Percentiles rank a stretch among this genome's conserved stretches.
These are phyloP conservation scores for Psilocybe azurescens DNA, from an alignment of 768 basidiomycete species.

Conservation along the genomic window DNA sequence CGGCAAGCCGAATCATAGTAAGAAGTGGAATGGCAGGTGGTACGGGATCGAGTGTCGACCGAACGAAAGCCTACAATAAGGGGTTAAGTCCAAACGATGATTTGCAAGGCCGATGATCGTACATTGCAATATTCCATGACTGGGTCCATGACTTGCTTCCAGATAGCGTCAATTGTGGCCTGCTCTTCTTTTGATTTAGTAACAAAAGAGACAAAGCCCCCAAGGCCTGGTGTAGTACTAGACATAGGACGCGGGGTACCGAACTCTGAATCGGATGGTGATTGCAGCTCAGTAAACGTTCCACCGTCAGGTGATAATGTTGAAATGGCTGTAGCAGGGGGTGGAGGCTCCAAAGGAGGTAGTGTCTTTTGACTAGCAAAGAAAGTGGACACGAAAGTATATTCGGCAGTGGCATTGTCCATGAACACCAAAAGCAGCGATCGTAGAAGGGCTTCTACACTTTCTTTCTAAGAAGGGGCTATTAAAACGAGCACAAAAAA, in stretches of 20 bases:
- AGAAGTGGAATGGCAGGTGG: slow-evolving; percentile 81
- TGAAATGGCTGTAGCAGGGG: slow-evolving; percentile 40
- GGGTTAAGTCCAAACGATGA: slow-evolving; percentile 1
- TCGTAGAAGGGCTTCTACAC: slow-evolving; percentile 82
- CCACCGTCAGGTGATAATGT: slow-evolving; percentile 50
- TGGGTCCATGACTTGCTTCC: slow-evolving; percentile 95
- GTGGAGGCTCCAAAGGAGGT: slow-evolving; percentile 39
- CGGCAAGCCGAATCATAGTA: slow-evolving; percentile 91
- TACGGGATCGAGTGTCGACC: slow-evolving; percentile 69
- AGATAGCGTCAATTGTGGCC: slow-evolving; percentile 64
- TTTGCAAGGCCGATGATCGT: neutral
- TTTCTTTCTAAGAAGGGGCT: slow-evolving; percentile 59
- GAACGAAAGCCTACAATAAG: slow-evolving; percentile 63
- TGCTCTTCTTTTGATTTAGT: slow-evolving; percentile 63
- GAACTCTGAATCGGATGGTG: slow-evolving; percentile 56
- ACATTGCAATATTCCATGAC: slow-evolving; percentile 79
- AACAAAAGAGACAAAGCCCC: slow-evolving; percentile 38
- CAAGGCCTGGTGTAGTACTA: slow-evolving; percentile 38
- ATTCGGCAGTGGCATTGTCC: slow-evolving; percentile 95
- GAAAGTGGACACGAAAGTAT: slow-evolving; percentile 85
- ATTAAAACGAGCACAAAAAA: slow-evolving; percentile 7
- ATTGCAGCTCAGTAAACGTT: slow-evolving; percentile 45
- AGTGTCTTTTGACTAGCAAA: slow-evolving; percentile 56
- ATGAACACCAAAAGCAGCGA: slow-evolving; percentile 89
- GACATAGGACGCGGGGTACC: slow-evolving; percentile 34